Percentiles rank a stretch among this genome's conserved stretches.
Conservation (phyloP, 192 early-diverging fungal species). For the Coemansia sp. region DNA sequence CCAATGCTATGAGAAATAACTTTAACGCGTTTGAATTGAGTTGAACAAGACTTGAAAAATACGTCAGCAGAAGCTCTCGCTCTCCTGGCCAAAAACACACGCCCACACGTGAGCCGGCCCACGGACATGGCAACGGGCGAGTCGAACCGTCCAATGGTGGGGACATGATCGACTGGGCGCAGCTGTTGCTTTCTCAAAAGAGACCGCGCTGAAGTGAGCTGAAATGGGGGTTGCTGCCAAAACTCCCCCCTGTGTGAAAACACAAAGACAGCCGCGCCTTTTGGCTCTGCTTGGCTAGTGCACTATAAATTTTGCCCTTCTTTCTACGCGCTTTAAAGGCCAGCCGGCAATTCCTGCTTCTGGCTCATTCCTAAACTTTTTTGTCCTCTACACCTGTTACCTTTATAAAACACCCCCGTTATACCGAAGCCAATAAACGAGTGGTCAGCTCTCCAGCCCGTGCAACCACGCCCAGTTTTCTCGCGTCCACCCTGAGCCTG, state of each 20-base stretch:
- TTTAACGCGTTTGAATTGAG: slow-evolving; percentile 1
- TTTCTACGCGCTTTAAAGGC: slow-evolving; percentile 4
- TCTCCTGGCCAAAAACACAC: too few relatives aligned
- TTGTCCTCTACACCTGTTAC: background rate
- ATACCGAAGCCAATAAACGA: background rate
- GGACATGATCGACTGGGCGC: background rate
- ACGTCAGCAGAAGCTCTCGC: too few relatives aligned
- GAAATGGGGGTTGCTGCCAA: background rate
- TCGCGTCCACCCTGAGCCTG: background rate
- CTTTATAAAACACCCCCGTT: background rate
- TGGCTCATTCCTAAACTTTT: background rate
- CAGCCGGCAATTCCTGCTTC: slow-evolving; percentile 5
- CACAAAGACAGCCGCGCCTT: background rate
- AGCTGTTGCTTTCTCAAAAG: background rate
- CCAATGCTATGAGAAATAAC: slow-evolving; percentile 1
- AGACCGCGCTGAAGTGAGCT: too few relatives aligned
- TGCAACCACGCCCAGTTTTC: background rate
- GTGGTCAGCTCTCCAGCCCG: background rate
- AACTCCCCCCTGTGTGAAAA: slow-evolving; percentile 1
- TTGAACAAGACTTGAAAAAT: background rate
- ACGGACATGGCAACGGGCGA: background rate
- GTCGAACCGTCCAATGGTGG: background rate
- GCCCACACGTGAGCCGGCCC: too few relatives aligned
- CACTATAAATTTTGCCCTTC: slow-evolving; percentile 3
- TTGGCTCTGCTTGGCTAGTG: background rate